Evolutionary conservation across 2,329 filamentous ascomycete genomes (phyloP).

Genomic region (Phaeophleospora eucalypticola): DNA sequence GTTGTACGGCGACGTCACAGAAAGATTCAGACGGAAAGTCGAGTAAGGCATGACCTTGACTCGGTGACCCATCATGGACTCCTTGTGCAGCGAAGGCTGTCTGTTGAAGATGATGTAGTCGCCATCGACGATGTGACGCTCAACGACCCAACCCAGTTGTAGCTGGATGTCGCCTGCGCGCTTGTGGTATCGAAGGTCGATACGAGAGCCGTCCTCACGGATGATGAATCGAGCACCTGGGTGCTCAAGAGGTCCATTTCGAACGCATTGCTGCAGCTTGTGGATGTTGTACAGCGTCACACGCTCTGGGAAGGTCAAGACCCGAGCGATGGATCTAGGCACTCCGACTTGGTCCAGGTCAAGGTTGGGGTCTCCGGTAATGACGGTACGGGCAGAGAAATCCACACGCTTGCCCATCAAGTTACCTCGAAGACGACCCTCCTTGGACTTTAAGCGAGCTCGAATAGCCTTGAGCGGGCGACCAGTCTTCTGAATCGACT

Average conservation of each 20-base stretch:
- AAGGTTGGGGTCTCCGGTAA: constrained; percentile 95
- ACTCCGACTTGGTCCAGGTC: constrained; percentile 97
- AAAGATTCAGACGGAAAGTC: constrained; percentile 94
- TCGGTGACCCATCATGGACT: constrained; percentile 99
- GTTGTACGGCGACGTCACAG: constrained; percentile 97
- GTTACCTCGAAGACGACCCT: constrained; percentile 95
- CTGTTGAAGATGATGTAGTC: constrained; percentile 99
- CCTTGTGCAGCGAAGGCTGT: constrained; percentile 97
- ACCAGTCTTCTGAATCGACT: constrained; percentile 93
- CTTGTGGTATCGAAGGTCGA: constrained; percentile 91
- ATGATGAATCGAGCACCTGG: constrained; percentile 97
- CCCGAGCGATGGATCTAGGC: constrained; percentile 85
- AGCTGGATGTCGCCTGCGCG: constrained; percentile 79
- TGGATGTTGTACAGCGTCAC: constrained; percentile 98
- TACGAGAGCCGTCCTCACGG: constrained; percentile 84
- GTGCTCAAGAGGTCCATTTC: constrained; percentile 90
- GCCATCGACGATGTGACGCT: constrained; percentile 90
- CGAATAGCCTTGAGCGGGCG: constrained; percentile 95
- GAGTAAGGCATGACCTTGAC: constrained; percentile 99
- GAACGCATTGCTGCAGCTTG: constrained; percentile 81
- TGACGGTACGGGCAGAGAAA: constrained; percentile 98
- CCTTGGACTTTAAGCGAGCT: constrained; percentile 96
- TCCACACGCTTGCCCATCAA: constrained; percentile 99
- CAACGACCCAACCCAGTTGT: constrained; percentile 97
- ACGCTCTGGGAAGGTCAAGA: constrained; percentile 91